Conservation (phyloP, 345 rosid species). For the Sisymbrium altissimum region DNA sequence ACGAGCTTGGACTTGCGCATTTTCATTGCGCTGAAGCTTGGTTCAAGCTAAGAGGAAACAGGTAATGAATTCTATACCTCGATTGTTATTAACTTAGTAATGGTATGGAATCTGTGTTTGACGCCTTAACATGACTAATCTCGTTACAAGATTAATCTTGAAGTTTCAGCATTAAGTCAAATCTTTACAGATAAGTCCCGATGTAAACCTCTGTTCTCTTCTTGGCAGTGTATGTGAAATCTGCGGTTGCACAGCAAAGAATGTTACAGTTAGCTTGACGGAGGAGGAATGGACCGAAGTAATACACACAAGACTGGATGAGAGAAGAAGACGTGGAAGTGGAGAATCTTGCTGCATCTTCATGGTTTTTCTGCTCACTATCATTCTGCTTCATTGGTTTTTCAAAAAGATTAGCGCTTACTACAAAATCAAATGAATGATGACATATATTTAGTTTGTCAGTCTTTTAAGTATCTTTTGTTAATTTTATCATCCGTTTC, state of each 20-base stretch:
- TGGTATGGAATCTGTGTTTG: not conserved
- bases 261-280: constrained; percentile 10
- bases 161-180: not conserved
- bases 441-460: not conserved
- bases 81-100: not conserved
- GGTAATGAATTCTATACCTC: constrained; percentile 40
- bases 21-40: constrained; percentile 82
- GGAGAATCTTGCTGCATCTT: constrained; percentile 32
- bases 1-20: constrained; percentile 84
- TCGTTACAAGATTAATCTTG: not conserved
- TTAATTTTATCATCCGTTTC: not conserved
- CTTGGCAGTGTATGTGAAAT: constrained; percentile 36
- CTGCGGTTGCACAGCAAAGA: constrained; percentile 25
- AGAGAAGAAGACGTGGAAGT: constrained; percentile 23
- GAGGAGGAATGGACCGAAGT: constrained; percentile 13
- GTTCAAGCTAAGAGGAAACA: constrained; percentile 90
- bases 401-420: constrained; percentile 8
- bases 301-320: constrained; percentile 7
- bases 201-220: not conserved
- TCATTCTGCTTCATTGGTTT: constrained; percentile 27
- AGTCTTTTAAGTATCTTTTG: not conserved
- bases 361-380: constrained; percentile 8
- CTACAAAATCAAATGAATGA: not conserved
- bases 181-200: not conserved
- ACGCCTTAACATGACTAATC: not conserved